phyloP scores from a whole-genome alignment of 257 asterid genomes.

The Marsdenia floribunda region DNA sequence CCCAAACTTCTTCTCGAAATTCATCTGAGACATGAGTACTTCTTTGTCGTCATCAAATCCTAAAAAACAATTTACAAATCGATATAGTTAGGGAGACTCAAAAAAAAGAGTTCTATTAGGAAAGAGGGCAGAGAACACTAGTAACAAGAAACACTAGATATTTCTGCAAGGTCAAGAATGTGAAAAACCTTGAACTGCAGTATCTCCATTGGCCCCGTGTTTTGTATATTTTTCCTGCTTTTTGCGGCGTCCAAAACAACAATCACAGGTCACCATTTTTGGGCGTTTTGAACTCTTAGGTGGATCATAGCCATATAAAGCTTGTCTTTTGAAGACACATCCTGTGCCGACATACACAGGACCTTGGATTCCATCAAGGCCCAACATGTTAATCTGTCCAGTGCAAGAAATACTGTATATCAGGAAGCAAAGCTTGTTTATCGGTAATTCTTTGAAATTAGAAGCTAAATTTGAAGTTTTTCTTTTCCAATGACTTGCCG shows the following conservation, averaged over 20 bases:
- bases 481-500: not conserved
- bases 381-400: constrained; percentile 85
- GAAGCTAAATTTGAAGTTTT: not conserved
- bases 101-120: not conserved
- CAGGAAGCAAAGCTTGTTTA: not conserved
- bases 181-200: constrained; percentile 46
- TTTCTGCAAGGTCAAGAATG: constrained; percentile 2
- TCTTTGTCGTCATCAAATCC: constrained; percentile 84
- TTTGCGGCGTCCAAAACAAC: constrained; percentile 77
- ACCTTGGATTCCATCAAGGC: constrained; percentile 92
- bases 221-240: constrained; percentile 53
- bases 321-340: constrained; percentile 84
- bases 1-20: constrained; percentile 88
- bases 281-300: constrained; percentile 79
- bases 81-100: not conserved
- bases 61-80: constrained; percentile 23
- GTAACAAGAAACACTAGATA: not conserved
- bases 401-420: not conserved
- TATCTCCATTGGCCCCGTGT: constrained; percentile 46
- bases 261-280: constrained; percentile 83
- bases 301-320: constrained; percentile 84
- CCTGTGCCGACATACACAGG: constrained; percentile 96
- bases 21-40: constrained; percentile 81
- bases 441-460: not conserved
- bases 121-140: not conserved